Conservation (phyloP, 2,329 filamentous ascomycete species). For the Orbilia oligospora region DNA sequence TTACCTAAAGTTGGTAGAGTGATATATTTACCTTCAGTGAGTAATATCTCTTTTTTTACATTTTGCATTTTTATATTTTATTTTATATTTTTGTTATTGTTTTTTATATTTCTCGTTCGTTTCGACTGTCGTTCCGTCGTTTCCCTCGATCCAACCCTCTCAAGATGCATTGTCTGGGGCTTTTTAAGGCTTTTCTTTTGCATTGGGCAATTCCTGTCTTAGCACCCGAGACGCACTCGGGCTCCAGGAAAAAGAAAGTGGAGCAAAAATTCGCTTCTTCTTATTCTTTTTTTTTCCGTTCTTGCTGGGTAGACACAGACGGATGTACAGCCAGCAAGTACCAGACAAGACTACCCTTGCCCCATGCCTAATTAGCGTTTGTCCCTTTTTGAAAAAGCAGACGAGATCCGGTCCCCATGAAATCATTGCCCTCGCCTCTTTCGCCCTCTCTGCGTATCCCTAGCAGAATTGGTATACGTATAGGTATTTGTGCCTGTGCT, state of each 20-base stretch:
- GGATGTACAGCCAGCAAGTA: neutral
- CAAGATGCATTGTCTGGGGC: neutral
- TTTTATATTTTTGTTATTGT: neutral
- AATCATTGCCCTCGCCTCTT: constrained; percentile 30
- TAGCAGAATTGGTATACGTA: neutral
- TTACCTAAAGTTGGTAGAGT: no score
- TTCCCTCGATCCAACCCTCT: neutral
- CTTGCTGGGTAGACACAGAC: neutral
- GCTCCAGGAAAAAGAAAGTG: constrained; percentile 44
- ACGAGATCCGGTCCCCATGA: constrained; percentile 54
- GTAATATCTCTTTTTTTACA: no score
- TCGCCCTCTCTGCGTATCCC: neutral
- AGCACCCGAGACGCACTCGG: constrained; percentile 57
- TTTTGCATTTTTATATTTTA: constrained; percentile 1
- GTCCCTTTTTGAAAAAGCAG: constrained; percentile 30
- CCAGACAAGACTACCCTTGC: constrained; percentile 47
- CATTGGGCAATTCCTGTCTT: constrained; percentile 60
- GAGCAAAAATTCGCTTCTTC: constrained; percentile 60
- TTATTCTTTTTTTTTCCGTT: neutral
- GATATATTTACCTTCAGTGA: no score
- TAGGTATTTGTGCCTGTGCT: constrained; percentile 1
- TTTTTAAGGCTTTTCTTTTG: constrained; percentile 9
- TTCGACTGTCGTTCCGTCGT: neutral
- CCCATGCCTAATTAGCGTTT: constrained; percentile 44
- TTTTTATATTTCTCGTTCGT: neutral